Evolutionary conservation across 805 yeast genomes (phyloP).

Genomic region (Candida dendrica): DNA sequence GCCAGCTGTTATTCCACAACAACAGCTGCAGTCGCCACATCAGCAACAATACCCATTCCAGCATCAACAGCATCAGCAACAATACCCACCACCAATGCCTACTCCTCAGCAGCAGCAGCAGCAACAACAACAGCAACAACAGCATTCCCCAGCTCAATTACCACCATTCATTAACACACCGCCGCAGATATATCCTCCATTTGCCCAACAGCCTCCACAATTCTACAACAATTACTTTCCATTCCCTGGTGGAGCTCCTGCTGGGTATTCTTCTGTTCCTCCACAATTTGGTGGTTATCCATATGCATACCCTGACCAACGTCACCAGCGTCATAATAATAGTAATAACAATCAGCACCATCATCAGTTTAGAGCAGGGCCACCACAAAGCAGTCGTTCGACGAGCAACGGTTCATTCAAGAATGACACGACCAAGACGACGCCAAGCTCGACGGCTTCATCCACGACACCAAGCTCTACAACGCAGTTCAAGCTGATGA

Average conservation of each 20-base stretch:
- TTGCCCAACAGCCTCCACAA: neutral
- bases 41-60: neutral
- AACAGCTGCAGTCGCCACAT: neutral
- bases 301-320: too few relatives aligned
- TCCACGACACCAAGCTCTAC: slow-evolving; percentile 3
- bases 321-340: too few relatives aligned
- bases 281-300: neutral
- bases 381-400: neutral
- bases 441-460: too few relatives aligned
- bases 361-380: too few relatives aligned
- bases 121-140: neutral
- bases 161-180: neutral
- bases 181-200: neutral
- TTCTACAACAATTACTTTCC: neutral
- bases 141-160: too few relatives aligned
- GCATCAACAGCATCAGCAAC: too few relatives aligned
- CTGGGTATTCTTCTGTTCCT: neutral
- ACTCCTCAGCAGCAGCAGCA: too few relatives aligned
- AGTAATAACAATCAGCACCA: too few relatives aligned
- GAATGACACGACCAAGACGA: slow-evolving; percentile 3
- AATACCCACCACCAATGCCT: too few relatives aligned
- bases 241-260: neutral
- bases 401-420: neutral
- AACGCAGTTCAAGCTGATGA: slow-evolving; percentile 21
- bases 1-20: neutral